These are phyloP conservation scores for Iberis pinnata DNA, from an alignment of 345 rosid genomes.

Conservation along the genomic window DNA sequence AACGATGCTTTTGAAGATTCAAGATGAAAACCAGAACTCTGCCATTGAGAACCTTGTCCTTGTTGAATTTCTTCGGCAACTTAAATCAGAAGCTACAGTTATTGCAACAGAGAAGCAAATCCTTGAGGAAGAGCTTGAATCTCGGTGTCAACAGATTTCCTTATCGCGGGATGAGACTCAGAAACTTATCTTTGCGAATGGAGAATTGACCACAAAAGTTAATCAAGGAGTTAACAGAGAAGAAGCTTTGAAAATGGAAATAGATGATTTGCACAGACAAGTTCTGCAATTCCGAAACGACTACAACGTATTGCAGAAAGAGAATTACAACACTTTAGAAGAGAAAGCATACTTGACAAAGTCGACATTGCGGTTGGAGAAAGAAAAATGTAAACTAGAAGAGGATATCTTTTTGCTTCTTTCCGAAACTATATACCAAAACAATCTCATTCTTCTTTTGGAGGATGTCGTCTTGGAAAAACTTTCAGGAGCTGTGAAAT, in stretches of 20 bases:
- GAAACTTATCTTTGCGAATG: conserved; percentile 36
- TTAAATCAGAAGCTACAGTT: conserved; percentile 50
- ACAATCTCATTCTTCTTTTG: conserved; percentile 47
- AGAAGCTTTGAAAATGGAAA: conserved; percentile 48
- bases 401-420: conserved; percentile 47
- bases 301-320: conserved; percentile 39
- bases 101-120: conserved; percentile 40
- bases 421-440: conserved; percentile 47
- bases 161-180: conserved; percentile 39
- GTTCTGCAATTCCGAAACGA: conserved; percentile 41
- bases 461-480: conserved; percentile 43
- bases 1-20: conserved; percentile 37
- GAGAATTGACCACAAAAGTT: conserved; percentile 46
- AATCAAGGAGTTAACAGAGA: conserved; percentile 49
- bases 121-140: conserved; percentile 42
- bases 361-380: conserved; percentile 37
- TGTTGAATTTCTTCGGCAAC: conserved; percentile 51
- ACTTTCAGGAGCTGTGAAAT: conserved; percentile 39
- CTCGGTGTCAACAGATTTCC: conserved; percentile 39
- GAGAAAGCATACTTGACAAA: conserved; percentile 45
- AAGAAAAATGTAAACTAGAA: conserved; percentile 48
- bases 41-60: conserved; percentile 55
- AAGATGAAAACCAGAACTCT: conserved; percentile 51
- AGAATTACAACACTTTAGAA: conserved; percentile 40
- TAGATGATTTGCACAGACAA: conserved; percentile 41